These are phyloP conservation scores for Stagonosporopsis cucurbitacearum DNA, from an alignment of 2,329 filamentous ascomycete species.

Conservation along the genomic window DNA sequence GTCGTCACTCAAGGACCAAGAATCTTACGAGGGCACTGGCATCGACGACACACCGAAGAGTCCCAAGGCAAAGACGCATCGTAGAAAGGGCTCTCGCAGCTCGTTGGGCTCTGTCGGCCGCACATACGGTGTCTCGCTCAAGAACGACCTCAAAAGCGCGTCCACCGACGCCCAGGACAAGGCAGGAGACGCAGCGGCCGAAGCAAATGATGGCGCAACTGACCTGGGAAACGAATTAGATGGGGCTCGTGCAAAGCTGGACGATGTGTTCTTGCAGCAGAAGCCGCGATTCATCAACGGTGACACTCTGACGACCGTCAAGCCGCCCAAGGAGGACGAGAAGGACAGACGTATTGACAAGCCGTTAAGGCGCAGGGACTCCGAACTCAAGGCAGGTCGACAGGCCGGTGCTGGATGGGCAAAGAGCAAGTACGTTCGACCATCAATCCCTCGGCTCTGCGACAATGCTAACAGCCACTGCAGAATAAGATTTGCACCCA, in stretches of 20 bases:
- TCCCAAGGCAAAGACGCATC: constrained; percentile 38
- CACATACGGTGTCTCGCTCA: constrained; percentile 36
- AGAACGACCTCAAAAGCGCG: constrained; percentile 6
- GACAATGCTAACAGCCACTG: neutral
- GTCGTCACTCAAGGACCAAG: constrained; percentile 20
- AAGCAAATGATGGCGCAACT: neutral
- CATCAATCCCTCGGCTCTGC: neutral
- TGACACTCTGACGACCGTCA: constrained; percentile 54
- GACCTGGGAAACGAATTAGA: neutral
- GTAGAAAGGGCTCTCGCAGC: constrained; percentile 39
- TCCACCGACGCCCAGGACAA: neutral
- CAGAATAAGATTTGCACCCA: constrained; percentile 86
- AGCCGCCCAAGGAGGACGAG: constrained; percentile 49
- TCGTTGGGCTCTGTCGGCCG: constrained; percentile 39
- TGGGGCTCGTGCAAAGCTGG: neutral
- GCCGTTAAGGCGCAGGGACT: constrained; percentile 40
- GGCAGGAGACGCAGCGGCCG: neutral
- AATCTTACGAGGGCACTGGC: constrained; percentile 42
- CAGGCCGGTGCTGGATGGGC: constrained; percentile 62
- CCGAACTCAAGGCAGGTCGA: constrained; percentile 59
- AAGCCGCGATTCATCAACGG: constrained; percentile 39
- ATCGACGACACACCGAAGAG: constrained; percentile 43
- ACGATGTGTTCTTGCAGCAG: constrained; percentile 10
- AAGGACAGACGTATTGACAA: constrained; percentile 42
- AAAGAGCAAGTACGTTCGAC: constrained; percentile 51